phyloP scores from a whole-genome alignment of 768 basidiomycete species.

The Termitomyces sp. region DNA sequence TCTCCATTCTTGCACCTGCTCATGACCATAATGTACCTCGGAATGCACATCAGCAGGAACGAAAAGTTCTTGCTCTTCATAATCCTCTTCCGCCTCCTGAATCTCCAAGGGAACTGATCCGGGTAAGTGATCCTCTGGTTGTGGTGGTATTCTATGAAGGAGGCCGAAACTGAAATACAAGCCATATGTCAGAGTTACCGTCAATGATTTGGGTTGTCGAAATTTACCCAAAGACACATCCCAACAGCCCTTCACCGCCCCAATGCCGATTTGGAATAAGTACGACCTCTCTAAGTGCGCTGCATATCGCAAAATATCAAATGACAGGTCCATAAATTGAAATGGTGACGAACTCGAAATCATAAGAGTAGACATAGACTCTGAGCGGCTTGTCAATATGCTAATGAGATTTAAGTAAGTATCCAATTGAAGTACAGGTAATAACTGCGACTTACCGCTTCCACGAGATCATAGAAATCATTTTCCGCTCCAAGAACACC shows the following conservation, averaged over 20 bases:
- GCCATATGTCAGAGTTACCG: slow-evolving; percentile 2
- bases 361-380: slow-evolving; percentile 95
- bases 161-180: slow-evolving; percentile 66
- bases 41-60: slow-evolving; percentile 59
- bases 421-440: background rate
- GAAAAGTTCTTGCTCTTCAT: slow-evolving; percentile 63
- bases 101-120: slow-evolving; percentile 55
- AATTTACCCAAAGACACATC: slow-evolving; percentile 87
- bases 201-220: background rate
- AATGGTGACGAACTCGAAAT: slow-evolving; percentile 75
- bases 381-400: slow-evolving; percentile 91
- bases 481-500: slow-evolving; percentile 87
- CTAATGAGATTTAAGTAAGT: slow-evolving; percentile 30
- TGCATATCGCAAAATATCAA: slow-evolving; percentile 24
- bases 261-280: slow-evolving; percentile 94
- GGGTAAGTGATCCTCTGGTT: slow-evolving; percentile 52
- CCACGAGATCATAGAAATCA: slow-evolving; percentile 95
- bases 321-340: slow-evolving; percentile 3
- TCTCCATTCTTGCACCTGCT: slow-evolving; percentile 24
- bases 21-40: slow-evolving; percentile 19
- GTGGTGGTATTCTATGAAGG: slow-evolving; percentile 87
- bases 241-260: slow-evolving; percentile 94
- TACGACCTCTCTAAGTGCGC: slow-evolving; percentile 89
- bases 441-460: slow-evolving; percentile 54
- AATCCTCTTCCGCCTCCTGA: slow-evolving; percentile 41